These are phyloP conservation scores for Pholiota molesta DNA, from an alignment of 768 basidiomycete genomes.

Conservation along the genomic window DNA sequence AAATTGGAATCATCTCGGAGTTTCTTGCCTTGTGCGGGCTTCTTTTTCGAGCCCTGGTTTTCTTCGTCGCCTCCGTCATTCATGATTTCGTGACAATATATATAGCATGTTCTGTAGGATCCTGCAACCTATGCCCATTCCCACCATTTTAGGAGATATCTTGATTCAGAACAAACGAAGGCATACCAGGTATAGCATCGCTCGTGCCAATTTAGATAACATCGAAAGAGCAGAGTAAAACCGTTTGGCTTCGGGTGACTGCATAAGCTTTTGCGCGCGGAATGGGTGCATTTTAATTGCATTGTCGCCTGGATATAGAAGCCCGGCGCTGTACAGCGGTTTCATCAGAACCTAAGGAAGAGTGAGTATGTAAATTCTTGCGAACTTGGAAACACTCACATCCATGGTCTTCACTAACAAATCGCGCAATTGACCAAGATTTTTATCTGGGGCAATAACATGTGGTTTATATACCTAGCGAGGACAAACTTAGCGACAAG, in stretches of 20 bases:
- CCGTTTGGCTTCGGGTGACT: slow-evolving; percentile 45
- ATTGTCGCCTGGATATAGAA: slow-evolving; percentile 52
- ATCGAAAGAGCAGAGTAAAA: slow-evolving; percentile 53
- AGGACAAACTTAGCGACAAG: not conserved
- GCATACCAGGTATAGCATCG: slow-evolving; percentile 86
- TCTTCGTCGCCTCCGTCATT: slow-evolving; percentile 37
- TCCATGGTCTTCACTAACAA: slow-evolving; percentile 74
- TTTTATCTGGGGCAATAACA: slow-evolving; percentile 71
- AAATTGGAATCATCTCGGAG: slow-evolving; percentile 60
- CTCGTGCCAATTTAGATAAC: slow-evolving; percentile 67
- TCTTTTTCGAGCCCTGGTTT: slow-evolving; percentile 33
- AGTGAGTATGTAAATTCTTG: not conserved
- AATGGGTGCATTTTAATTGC: slow-evolving; percentile 72
- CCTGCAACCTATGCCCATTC: slow-evolving; percentile 67
- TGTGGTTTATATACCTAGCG: slow-evolving; percentile 74
- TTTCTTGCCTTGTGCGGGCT: slow-evolving; percentile 48
- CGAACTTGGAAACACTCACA: slow-evolving; percentile 42
- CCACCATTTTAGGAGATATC: not conserved
- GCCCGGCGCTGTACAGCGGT: slow-evolving; percentile 34
- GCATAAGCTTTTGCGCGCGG: slow-evolving; percentile 47
- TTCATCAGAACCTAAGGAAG: slow-evolving; percentile 31
- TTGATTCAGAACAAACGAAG: not conserved
- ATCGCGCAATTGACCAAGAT: slow-evolving; percentile 67
- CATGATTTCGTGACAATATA: slow-evolving; percentile 53
- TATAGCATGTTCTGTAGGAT: slow-evolving; percentile 79